Conservation (phyloP, 2,329 filamentous ascomycete genomes). For the Colletotrichum sp. region DNA sequence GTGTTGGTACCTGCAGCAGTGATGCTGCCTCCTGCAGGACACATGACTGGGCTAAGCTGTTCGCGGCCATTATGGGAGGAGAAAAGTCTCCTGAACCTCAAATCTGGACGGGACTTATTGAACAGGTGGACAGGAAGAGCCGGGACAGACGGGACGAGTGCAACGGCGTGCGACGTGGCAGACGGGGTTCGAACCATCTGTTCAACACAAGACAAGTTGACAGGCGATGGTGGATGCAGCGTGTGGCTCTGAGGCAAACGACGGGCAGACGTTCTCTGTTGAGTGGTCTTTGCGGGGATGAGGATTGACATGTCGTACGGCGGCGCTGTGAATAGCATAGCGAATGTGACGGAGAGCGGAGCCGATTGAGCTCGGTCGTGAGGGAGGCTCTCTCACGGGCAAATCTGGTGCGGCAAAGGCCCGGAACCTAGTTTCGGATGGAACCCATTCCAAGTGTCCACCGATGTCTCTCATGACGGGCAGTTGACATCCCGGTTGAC, state of each 20-base stretch:
- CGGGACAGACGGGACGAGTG: neutral
- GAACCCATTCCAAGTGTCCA: neutral
- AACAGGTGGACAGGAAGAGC: neutral
- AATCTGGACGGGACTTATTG: neutral
- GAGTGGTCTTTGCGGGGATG: neutral
- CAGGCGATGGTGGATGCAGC: neutral
- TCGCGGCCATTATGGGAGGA: neutral
- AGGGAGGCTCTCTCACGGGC: neutral
- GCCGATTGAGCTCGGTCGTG: neutral
- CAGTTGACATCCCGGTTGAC: neutral
- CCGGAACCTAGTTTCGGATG: neutral
- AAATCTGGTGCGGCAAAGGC: neutral
- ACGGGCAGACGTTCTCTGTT: neutral
- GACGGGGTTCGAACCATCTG: constrained; percentile 1
- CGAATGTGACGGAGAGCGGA: neutral
- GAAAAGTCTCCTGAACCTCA: neutral
- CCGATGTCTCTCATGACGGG: neutral
- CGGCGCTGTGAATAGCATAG: neutral
- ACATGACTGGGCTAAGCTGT: constrained; percentile 2
- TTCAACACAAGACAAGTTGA: neutral
- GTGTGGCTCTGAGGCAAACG: neutral
- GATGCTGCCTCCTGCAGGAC: constrained; percentile 15
- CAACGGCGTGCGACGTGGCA: constrained; percentile 8
- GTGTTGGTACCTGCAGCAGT: constrained; percentile 9
- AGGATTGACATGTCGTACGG: neutral